Evolutionary conservation across 495 filamentous ascomycete genomes (phyloP).

Genomic region (Peziza echinospora): DNA sequence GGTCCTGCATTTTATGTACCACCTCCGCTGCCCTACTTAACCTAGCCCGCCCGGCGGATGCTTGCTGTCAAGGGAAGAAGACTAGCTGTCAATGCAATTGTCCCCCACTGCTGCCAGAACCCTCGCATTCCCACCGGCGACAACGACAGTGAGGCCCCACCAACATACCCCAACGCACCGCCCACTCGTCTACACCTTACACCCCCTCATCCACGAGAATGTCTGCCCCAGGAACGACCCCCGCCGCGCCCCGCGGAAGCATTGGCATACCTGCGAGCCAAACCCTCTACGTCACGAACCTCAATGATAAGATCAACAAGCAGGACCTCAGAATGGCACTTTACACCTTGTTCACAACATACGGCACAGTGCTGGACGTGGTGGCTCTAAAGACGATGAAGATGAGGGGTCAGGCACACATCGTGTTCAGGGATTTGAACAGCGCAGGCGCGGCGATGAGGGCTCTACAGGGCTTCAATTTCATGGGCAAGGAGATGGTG

Average conservation of each 20-base stretch:
- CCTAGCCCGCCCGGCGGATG: too few relatives aligned
- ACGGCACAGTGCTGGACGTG: constrained; percentile 86
- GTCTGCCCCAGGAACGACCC: constrained; percentile 1
- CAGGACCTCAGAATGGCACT: constrained; percentile 58
- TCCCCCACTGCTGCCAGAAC: too few relatives aligned
- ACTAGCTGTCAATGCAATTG: too few relatives aligned
- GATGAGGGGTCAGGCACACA: constrained; percentile 87
- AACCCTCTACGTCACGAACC: constrained; percentile 71
- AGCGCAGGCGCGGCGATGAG: constrained; percentile 78
- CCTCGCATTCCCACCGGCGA: too few relatives aligned
- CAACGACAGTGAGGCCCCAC: too few relatives aligned
- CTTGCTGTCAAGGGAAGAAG: too few relatives aligned
- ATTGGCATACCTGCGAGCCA: constrained; percentile 12
- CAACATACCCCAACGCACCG: too few relatives aligned
- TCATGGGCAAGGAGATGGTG: constrained; percentile 77
- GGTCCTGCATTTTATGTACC: too few relatives aligned
- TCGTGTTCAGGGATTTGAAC: constrained; percentile 74
- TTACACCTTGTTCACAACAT: constrained; percentile 83
- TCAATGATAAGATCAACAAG: constrained; percentile 69
- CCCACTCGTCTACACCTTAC: too few relatives aligned
- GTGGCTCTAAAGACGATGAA: constrained; percentile 67
- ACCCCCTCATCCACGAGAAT: too few relatives aligned
- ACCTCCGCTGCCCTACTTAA: too few relatives aligned
- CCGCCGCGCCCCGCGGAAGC: constrained; percentile 1
- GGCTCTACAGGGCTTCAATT: constrained; percentile 63